These are phyloP conservation scores for Hypericum perforatum DNA, from an alignment of 345 rosid genomes.

Conservation along the genomic window DNA sequence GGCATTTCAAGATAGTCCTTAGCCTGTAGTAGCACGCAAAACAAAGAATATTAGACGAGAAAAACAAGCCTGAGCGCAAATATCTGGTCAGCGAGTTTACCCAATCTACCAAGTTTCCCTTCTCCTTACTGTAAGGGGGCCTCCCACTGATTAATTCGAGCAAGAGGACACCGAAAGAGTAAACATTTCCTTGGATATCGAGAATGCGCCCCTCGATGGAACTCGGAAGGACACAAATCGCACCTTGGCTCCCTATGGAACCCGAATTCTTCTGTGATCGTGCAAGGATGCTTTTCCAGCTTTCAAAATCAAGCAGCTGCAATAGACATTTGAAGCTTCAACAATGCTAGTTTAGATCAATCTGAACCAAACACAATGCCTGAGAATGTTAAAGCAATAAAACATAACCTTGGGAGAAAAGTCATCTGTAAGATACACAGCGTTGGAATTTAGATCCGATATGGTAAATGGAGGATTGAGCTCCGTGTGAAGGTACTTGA, in stretches of 20 bases:
- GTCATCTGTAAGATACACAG: conserved; percentile 92
- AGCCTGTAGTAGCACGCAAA: conserved; percentile 42
- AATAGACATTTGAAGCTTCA: conserved; percentile 4
- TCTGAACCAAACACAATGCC: neutral
- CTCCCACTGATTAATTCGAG: conserved; percentile 88
- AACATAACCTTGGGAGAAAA: conserved; percentile 77
- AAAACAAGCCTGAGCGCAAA: neutral
- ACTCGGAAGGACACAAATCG: conserved; percentile 64
- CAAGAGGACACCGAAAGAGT: conserved; percentile 81
- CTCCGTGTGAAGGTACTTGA: conserved; percentile 81
- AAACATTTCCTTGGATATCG: conserved; percentile 73
- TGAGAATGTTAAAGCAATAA: neutral
- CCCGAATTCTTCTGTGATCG: conserved; percentile 85
- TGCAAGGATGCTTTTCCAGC: conserved; percentile 87
- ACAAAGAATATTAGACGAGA: neutral
- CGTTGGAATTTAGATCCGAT: conserved; percentile 79
- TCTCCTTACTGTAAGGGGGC: conserved; percentile 79
- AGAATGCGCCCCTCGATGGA: conserved; percentile 65
- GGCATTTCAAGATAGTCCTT: conserved; percentile 73
- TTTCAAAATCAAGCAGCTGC: conserved; percentile 94
- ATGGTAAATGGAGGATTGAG: conserved; percentile 86
- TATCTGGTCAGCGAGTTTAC: conserved; percentile 29
- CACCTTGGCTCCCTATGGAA: conserved; percentile 62
- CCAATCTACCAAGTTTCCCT: conserved; percentile 84
- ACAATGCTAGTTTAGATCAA: neutral